Evolutionary conservation across 2,329 filamentous ascomycete genomes (phyloP), one percentile per base, ranked within the genome.

Genomic region (Nannizziopsis arthrosporioides): DNA sequence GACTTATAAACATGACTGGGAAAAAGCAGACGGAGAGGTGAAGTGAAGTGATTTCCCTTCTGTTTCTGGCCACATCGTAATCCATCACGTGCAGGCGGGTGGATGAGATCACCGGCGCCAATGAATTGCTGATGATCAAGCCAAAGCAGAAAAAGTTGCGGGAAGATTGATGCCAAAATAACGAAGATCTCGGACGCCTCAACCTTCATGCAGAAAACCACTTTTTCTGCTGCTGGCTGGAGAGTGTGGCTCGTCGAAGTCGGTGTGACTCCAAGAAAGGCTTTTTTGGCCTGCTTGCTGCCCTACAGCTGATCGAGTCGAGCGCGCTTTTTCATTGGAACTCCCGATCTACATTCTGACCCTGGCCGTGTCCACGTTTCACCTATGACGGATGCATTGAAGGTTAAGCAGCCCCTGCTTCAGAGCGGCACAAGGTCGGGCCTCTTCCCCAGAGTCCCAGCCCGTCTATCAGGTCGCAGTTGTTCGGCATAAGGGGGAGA

Each of bases 291-390:
- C 22, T 27, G 22, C 22, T 30, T 46, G 34, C 12, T 37, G 44
- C 36, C 44, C 37, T 47, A 42, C 36, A 27, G 22, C 4, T 27
- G 22, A 27, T 27, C 4, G 22, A 27, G 22, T 27, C 22, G 7
- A 27, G 3, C 27, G 19, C 31, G 30, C 27, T 31, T 27, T 47
- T 42, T 36, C 36, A 42, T 30, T 31, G 34, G 37, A 7, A 27
- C 22, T n/a, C 19, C 32, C 30, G 37, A 42, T 47, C 45, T 47
- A 14, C 38, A 42, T 35, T 37, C 12, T 36, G 36, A 36, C 38
- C 39, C 38, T n/a, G 38, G 45, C 45, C 11, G 45, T 35, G 17
- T 42, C 45, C 45, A 47, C 45, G 45, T 47, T 47, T 42, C 45
- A 42, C 31, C 45, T 40, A 9, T 47, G 37, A 36, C 15, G 38